Conservation (phyloP, 2,329 filamentous ascomycete species). For the Sporothrix mexicana region DNA sequence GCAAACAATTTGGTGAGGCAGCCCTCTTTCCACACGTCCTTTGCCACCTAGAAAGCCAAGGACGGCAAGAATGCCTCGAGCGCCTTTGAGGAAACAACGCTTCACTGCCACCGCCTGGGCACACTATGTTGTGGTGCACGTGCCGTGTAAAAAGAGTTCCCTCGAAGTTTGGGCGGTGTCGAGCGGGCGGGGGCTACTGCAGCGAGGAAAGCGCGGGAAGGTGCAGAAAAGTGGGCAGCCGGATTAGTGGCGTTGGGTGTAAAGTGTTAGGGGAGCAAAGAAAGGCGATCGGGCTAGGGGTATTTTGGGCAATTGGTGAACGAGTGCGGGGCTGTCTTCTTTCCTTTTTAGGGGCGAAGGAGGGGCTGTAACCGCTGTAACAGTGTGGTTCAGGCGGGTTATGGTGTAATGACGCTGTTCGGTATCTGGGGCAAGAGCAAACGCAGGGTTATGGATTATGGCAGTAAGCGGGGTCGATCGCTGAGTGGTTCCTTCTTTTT, state of each 20-base stretch:
- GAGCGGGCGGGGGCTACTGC: conserved; percentile 22
- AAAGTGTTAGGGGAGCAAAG: conserved; percentile 4
- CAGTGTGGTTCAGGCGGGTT: background rate
- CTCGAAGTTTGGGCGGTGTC: no score
- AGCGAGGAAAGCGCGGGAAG: conserved; percentile 16
- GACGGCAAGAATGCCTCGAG: background rate
- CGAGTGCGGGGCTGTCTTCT: conserved; percentile 11
- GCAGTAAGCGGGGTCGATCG: conserved; percentile 35
- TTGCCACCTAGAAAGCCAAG: conserved; percentile 19
- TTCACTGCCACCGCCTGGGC: background rate
- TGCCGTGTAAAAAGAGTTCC: conserved; percentile 8
- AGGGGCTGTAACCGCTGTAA: background rate
- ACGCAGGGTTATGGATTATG: conserved; percentile 7
- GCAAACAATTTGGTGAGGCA: conserved; percentile 32
- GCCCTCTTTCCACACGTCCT: conserved; percentile 11
- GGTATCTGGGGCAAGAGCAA: conserved; percentile 4
- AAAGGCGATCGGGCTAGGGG: conserved; percentile 8
- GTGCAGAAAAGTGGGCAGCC: conserved; percentile 19
- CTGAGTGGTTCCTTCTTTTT: conserved; percentile 41
- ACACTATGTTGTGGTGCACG: conserved; percentile 12
- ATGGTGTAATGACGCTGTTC: no score
- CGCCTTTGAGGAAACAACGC: background rate
- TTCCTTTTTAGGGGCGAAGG: conserved; percentile 10
- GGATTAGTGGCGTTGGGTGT: background rate
- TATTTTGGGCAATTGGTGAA: conserved; percentile 17